phyloP scores from a whole-genome alignment of 495 filamentous ascomycete species.

The Parathielavia hyrcaniae region DNA sequence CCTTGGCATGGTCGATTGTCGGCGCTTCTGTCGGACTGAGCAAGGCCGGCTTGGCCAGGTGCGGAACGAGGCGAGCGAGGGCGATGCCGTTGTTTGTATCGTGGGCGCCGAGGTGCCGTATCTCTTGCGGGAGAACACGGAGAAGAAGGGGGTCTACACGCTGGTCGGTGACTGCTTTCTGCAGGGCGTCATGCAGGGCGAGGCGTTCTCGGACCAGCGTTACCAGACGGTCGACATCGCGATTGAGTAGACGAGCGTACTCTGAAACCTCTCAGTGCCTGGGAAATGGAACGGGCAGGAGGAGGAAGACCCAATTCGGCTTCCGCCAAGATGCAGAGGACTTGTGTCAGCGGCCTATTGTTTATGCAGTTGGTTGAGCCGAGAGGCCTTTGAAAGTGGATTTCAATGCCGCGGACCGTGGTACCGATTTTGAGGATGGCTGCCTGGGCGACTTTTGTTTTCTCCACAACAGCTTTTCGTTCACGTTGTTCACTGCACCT shows the following conservation, averaged over 20 bases:
- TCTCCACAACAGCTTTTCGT: too few relatives aligned
- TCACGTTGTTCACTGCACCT: too few relatives aligned
- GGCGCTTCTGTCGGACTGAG: conserved; percentile 19
- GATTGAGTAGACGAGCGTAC: not conserved
- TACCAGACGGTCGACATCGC: conserved; percentile 12
- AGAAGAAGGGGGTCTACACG: conserved; percentile 1
- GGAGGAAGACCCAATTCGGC: not conserved
- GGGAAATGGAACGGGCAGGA: too few relatives aligned
- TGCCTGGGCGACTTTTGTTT: too few relatives aligned
- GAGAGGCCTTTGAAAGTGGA: too few relatives aligned
- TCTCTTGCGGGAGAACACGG: conserved; percentile 15
- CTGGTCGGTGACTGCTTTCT: conserved; percentile 13
- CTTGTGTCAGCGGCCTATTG: too few relatives aligned
- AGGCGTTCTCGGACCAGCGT: conserved; percentile 5
- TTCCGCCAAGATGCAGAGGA: not conserved
- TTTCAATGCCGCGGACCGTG: too few relatives aligned
- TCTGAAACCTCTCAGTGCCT: too few relatives aligned
- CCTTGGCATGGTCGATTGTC: conserved; percentile 4
- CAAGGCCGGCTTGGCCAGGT: conserved; percentile 18
- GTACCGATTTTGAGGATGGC: not conserved
- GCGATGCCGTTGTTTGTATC: conserved; percentile 27
- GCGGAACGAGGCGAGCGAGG: conserved; percentile 4
- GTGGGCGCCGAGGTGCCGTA: conserved; percentile 29
- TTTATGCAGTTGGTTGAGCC: too few relatives aligned
- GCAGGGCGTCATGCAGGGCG: conserved; percentile 14